phyloP scores from a whole-genome alignment of 805 yeast species.

The Starmera caribaea region DNA sequence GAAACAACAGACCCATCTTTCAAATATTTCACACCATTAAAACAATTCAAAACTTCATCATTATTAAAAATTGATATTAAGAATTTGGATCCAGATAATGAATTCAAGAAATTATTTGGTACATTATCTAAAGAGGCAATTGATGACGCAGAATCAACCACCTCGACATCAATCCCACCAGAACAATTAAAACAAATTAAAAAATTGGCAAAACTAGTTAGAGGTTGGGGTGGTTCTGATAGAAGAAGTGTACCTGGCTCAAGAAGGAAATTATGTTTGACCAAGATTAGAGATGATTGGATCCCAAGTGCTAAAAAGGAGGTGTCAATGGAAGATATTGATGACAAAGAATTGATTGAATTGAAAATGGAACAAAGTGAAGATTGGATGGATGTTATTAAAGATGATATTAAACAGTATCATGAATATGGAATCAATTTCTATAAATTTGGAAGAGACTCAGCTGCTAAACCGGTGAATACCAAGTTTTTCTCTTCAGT shows the following conservation, averaged over 20 bases:
- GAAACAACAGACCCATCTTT: slow-evolving; percentile 15
- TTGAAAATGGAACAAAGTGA: slow-evolving; percentile 22
- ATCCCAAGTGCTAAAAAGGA: slow-evolving; percentile 59
- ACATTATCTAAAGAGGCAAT: slow-evolving; percentile 56
- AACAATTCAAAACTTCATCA: slow-evolving; percentile 29
- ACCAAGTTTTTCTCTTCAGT: slow-evolving; percentile 53
- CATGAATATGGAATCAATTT: slow-evolving; percentile 39
- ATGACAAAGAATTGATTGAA: slow-evolving; percentile 26
- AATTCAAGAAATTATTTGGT: slow-evolving; percentile 62
- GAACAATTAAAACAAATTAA: slow-evolving; percentile 58
- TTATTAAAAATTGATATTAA: slow-evolving; percentile 37
- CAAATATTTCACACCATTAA: slow-evolving; percentile 34
- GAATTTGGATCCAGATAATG: slow-evolving; percentile 68
- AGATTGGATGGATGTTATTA: slow-evolving; percentile 43
- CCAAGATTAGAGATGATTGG: slow-evolving; percentile 76
- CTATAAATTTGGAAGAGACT: slow-evolving; percentile 39
- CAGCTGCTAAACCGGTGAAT: slow-evolving; percentile 26
- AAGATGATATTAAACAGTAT: slow-evolving; percentile 27
- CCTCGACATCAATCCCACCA: slow-evolving; percentile 60
- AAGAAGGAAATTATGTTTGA: slow-evolving; percentile 51
- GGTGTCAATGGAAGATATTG: slow-evolving; percentile 47
- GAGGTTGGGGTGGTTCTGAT: slow-evolving; percentile 84
- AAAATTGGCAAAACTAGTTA: slow-evolving; percentile 36
- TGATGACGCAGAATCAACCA: slow-evolving; percentile 69
- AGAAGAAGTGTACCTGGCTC: slow-evolving; percentile 68